Evolutionary conservation across 2,329 filamentous ascomycete genomes (phyloP), one percentile per base, ranked within the genome.

Genomic region (Xylogone sp.): DNA sequence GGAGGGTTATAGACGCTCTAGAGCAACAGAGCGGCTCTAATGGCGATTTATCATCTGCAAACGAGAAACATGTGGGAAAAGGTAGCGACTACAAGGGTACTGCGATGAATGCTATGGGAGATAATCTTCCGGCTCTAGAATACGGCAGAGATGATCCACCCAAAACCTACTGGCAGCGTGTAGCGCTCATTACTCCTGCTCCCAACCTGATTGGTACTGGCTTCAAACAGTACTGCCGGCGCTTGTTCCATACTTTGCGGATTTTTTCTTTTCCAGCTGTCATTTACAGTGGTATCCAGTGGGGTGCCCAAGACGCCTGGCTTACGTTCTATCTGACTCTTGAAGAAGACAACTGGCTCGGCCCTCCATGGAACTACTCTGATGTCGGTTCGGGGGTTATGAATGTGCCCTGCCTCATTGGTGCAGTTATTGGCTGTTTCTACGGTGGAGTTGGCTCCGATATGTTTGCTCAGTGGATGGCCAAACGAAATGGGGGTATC

Each of bases 291-390:
- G 79, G 79, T 8, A 63, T 82, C 21, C 79, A 82, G 59, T 83
- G 79, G 79, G 79, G 79, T 3, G 70, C 77, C 24, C 80, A 83
- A 62, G 79, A 82, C 56, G 77, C 79, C n/a, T 82, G 79, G 65
- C 66, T 83, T 20, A 77, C 76, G 1, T 82, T 83, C 61, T 82
- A 83, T 55, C 68, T 81, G 27, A 83, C 79, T 0, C 71, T 82
- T 1, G 73, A 81, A 59, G 76, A 83, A 57, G 77, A 81, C 54
- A 75, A 75, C 56, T 82, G 78, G 75, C 75, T 74, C 21, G 72
- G 67, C 0, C 65, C 68, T 9, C 80, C 80, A 0, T 83, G 76
- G 73, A 75, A 79, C 62, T 83, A 83, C 60, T 70, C 66, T 31
- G 73, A 79, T 51, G 72, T 74, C 1, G 73, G 72, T 2, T 75